phyloP scores from a whole-genome alignment of 257 asterid species.

The Solanum etuberosum region DNA sequence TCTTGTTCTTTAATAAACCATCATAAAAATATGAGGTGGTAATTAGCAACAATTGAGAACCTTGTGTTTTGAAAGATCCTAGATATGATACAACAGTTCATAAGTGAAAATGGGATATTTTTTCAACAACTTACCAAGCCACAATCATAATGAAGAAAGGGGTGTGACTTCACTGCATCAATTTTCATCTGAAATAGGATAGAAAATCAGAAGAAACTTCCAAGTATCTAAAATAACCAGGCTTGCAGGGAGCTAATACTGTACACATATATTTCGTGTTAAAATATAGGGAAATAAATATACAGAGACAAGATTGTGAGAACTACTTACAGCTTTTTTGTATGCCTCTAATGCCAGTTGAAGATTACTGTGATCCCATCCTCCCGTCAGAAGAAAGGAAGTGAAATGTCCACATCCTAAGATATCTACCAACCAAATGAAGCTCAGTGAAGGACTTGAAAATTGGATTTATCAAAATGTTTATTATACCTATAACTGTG shows the following conservation, averaged over 20 bases:
- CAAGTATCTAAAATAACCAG: background rate
- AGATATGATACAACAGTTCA: background rate
- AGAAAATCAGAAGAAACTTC: no score
- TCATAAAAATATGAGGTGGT: background rate
- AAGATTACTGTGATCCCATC: no score
- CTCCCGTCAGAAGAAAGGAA: no score
- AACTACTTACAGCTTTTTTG: no score
- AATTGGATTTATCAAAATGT: background rate
- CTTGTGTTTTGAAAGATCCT: background rate
- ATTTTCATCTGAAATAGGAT: no score
- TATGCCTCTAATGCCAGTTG: no score
- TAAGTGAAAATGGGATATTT: background rate
- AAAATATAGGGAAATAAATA: background rate
- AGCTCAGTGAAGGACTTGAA: background rate
- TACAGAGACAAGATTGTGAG: no score
- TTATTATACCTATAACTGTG: background rate
- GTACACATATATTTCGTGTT: background rate
- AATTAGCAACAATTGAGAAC: background rate
- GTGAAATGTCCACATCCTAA: no score
- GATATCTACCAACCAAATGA: background rate
- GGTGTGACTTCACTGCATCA: constrained; percentile 18
- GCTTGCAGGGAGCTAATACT: background rate
- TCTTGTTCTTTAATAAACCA: background rate
- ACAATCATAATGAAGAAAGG: constrained; percentile 68
- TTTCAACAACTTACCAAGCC: constrained; percentile 49